Evolutionary conservation across 2,329 filamentous ascomycete genomes (phyloP).

Genomic region (Cladophialophora chaetospira): DNA sequence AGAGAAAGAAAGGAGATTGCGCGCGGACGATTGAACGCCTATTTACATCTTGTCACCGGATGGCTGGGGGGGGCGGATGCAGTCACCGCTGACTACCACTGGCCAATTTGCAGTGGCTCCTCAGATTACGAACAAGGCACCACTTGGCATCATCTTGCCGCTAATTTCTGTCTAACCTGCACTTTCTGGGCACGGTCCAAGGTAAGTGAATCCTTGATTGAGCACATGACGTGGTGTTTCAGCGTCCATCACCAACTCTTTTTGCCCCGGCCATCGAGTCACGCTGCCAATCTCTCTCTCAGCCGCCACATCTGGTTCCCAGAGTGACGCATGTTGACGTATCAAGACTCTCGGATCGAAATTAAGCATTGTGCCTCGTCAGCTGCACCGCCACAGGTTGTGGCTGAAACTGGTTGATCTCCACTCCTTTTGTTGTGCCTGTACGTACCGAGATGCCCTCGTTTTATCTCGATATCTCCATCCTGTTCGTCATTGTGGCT

Average conservation of each 20-base stretch:
- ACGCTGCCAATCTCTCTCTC: not conserved
- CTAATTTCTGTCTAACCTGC: slow-evolving; percentile 7
- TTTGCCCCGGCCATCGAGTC: not conserved
- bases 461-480: not conserved
- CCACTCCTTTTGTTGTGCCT: not conserved
- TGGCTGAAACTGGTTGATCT: not conserved
- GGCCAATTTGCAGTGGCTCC: not conserved
- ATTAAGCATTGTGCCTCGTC: not conserved
- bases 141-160: slow-evolving; percentile 2
- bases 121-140: slow-evolving; percentile 12
- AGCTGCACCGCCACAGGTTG: slow-evolving; percentile 6
- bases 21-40: slow-evolving; percentile 1
- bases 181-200: slow-evolving; percentile 1
- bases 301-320: not conserved
- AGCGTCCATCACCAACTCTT: not conserved
- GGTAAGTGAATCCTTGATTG: slow-evolving; percentile 4
- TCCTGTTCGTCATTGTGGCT: slow-evolving; percentile 2
- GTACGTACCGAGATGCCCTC: too few species aligned
- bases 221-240: slow-evolving; percentile 14
- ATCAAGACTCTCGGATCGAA: not conserved
- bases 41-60: slow-evolving; percentile 1
- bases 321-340: not conserved
- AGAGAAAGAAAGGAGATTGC: slow-evolving; percentile 8
- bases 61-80: slow-evolving; percentile 11
- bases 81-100: not conserved